Conservation (phyloP, 257 asterid species). For the Solanum piurae region DNA sequence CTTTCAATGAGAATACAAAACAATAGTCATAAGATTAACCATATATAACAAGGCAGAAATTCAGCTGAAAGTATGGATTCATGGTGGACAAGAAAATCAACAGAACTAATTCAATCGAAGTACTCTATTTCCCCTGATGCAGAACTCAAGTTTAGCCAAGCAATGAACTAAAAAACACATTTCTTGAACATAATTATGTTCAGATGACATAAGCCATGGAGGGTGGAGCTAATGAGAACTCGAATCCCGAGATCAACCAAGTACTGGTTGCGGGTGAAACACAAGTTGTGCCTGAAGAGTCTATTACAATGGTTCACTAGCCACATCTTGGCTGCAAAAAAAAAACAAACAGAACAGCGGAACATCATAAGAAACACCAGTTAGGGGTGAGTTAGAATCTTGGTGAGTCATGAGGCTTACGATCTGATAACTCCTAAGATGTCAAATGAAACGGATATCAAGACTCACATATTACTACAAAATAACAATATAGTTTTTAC, state of each 20-base stretch:
- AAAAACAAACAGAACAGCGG: too few relatives aligned
- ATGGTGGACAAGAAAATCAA: background rate
- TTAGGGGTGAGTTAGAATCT: too few relatives aligned
- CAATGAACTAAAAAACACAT: slow-evolving; percentile 8
- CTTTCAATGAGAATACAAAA: too few relatives aligned
- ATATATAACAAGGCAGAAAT: background rate
- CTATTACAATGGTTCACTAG: background rate
- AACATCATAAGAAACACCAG: too few relatives aligned
- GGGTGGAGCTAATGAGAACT: background rate
- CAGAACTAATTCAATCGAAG: background rate
- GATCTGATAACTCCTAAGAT: too few relatives aligned
- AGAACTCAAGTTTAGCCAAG: background rate
- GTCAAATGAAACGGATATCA: too few relatives aligned
- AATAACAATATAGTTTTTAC: too few relatives aligned
- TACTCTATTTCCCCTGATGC: background rate
- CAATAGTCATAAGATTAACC: too few relatives aligned
- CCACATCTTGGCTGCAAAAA: too few relatives aligned
- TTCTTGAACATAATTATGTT: background rate
- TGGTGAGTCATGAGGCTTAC: too few relatives aligned
- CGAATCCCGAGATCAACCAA: slow-evolving; percentile 20
- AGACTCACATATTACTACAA: too few relatives aligned
- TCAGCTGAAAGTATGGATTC: background rate
- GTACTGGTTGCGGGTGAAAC: slow-evolving; percentile 25
- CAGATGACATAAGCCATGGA: slow-evolving; percentile 1
- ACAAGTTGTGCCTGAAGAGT: slow-evolving; percentile 25